phyloP scores from a whole-genome alignment of 164 flowering plant genomes.

The Nymphaea thermarum region DNA sequence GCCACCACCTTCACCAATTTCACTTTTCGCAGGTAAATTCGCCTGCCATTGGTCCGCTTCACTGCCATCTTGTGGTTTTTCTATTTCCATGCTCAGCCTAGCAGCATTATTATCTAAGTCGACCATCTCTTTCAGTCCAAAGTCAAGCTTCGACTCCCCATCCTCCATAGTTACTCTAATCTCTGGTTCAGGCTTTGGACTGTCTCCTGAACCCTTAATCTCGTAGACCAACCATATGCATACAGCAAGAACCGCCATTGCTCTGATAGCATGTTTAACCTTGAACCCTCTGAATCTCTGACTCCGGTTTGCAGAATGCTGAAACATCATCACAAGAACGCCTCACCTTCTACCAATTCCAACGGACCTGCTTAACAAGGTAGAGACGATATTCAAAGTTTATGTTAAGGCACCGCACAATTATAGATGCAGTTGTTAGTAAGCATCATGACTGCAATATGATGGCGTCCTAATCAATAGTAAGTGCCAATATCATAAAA shows the following conservation, averaged over 20 bases:
- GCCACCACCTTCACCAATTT: slow-evolving; percentile 4
- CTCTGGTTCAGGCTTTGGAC: slow-evolving; percentile 17
- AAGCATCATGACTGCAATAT: too few relatives aligned
- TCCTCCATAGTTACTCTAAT: neutral
- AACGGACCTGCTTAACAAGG: too few relatives aligned
- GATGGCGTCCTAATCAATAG: too few relatives aligned
- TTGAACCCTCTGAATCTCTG: slow-evolving; percentile 48
- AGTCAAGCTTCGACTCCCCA: neutral
- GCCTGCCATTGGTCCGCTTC: neutral
- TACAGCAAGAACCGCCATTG: slow-evolving; percentile 50
- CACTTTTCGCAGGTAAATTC: neutral
- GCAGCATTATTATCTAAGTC: neutral
- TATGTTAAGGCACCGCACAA: too few relatives aligned
- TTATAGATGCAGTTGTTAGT: too few relatives aligned
- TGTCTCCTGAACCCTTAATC: slow-evolving; percentile 49
- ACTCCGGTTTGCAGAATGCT: slow-evolving; percentile 37
- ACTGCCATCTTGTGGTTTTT: neutral
- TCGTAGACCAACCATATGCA: slow-evolving; percentile 80
- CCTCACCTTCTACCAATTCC: too few relatives aligned
- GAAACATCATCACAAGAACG: slow-evolving; percentile 18
- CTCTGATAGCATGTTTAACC: slow-evolving; percentile 46
- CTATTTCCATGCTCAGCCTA: too few relatives aligned
- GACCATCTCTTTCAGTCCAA: slow-evolving; percentile 15
- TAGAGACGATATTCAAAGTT: too few relatives aligned
- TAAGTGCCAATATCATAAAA: too few relatives aligned